Percentiles rank a stretch among this genome's conserved stretches.
These are phyloP conservation scores for Somion occarium DNA, from an alignment of 1,284 basidiomycete species.

Conservation along the genomic window DNA sequence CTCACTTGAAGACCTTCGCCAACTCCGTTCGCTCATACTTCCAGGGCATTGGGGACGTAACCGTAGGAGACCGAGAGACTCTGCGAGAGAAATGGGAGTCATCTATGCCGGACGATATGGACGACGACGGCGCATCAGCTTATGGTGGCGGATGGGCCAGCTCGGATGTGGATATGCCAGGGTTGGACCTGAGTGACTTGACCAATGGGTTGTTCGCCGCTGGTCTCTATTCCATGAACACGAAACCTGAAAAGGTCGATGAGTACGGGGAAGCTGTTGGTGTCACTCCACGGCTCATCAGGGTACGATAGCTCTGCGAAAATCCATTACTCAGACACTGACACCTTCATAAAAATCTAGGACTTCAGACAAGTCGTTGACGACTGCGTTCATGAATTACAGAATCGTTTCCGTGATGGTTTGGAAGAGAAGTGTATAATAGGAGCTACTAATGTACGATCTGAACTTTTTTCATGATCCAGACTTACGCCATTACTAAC, in stretches of 20 bases:
- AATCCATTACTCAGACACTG: too few relatives aligned
- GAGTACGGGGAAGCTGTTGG: conserved; percentile 36
- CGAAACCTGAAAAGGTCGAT: conserved; percentile 37
- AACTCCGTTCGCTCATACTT: conserved; percentile 45
- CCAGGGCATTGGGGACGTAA: conserved; percentile 45
- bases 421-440: conserved; percentile 51
- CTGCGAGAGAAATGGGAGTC: conserved; percentile 55
- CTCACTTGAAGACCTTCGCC: conserved; percentile 44
- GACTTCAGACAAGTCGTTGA: conserved; percentile 43
- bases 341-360: conserved; percentile 31
- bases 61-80: conserved; percentile 39
- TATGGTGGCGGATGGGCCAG: conserved; percentile 18
- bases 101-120: conserved; percentile 11
- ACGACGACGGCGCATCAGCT: conserved; percentile 21
- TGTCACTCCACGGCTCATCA: conserved; percentile 40
- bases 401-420: conserved; percentile 46
- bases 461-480: neutral
- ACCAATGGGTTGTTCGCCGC: conserved; percentile 13
- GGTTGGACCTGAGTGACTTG: conserved; percentile 24
- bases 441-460: conserved; percentile 44
- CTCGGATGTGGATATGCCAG: conserved; percentile 25
- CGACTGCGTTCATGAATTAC: conserved; percentile 39
- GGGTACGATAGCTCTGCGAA: too few relatives aligned
- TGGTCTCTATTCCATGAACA: conserved; percentile 32
- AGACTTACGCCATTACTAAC: too few relatives aligned